Evolutionary conservation across 495 filamentous ascomycete species (phyloP), one percentile per base, ranked within the genome.

Genomic region (Halenospora varia): DNA sequence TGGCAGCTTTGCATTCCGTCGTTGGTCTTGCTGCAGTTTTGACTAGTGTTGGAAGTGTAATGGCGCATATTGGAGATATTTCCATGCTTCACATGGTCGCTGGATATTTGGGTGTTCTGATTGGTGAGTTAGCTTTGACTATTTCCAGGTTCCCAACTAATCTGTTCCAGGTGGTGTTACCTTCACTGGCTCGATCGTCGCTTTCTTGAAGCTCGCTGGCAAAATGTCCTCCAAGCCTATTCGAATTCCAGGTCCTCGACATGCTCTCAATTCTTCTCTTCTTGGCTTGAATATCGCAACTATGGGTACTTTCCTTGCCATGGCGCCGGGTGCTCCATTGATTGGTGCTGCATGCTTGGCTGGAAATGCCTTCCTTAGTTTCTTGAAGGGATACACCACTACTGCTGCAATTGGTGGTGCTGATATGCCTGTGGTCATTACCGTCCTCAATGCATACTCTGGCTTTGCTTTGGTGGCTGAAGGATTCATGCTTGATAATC

Each of bases 361-460:
- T 53, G 85, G 85, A 56, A 93, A 86, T 68, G 85, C 88, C 0
- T 70, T 79, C 0, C 78, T 93, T 11, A 89, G 86, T 46, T 93
- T 93, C 74, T 61, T 88, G 55, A 90, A 93, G 65, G 89, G 89
- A 2, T 91, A 79, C 62, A 93, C 89, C 10, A 91, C 89, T 1
- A 93, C 89, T 0, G 75, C 89, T 26, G 88, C 87, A 10, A 91
- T 93, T 66, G 89, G 89, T 10, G 89, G 88, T n/a, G 89, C 88
- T 3, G 88, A 91, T 64, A 90, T 90, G 88, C 88, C 88, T 15
- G 89, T 93, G 17, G 89, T 91, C 18, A 92, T 93, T 57, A 93
- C 88, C 0, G 88, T 92, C 6, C 73, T 93, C 13, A 93, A 93
- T 65, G 89, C 89, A 2, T 93, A 92, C 63, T 90, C 87, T 44